phyloP scores from a whole-genome alignment of 495 filamentous ascomycete genomes.

The Daldinia grandis region DNA sequence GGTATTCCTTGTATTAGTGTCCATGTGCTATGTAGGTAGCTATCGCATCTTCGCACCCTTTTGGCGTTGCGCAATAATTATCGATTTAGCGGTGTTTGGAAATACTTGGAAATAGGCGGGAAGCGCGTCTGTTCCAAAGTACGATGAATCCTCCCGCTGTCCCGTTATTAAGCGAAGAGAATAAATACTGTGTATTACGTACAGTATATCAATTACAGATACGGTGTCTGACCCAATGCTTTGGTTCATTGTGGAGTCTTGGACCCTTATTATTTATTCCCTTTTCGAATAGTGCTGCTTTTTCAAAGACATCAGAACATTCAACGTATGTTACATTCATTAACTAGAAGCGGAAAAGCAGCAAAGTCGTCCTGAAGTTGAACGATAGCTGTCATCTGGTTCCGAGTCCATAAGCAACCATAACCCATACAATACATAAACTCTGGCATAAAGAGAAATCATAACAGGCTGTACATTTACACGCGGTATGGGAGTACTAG shows the following conservation, averaged over 20 bases:
- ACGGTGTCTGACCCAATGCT: neutral
- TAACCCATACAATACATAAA: constrained; percentile 14
- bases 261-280: neutral
- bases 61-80: no score
- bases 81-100: no score
- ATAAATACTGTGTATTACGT: neutral
- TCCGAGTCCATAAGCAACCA: constrained; percentile 5
- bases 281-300: neutral
- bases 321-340: constrained; percentile 22
- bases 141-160: neutral
- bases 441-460: neutral
- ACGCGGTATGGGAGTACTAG: constrained; percentile 45
- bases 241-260: neutral
- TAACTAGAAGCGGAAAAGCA: constrained; percentile 2
- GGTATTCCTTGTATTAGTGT: neutral
- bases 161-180: neutral
- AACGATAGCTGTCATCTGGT: constrained; percentile 16
- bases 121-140: no score
- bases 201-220: neutral
- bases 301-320: neutral
- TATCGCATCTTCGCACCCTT: no score
- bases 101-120: no score
- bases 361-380: neutral
- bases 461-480: constrained; percentile 11
- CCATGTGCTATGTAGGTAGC: no score